phyloP scores from a whole-genome alignment of 75 land plant genomes.

The Sequoiadendron giganteum region DNA sequence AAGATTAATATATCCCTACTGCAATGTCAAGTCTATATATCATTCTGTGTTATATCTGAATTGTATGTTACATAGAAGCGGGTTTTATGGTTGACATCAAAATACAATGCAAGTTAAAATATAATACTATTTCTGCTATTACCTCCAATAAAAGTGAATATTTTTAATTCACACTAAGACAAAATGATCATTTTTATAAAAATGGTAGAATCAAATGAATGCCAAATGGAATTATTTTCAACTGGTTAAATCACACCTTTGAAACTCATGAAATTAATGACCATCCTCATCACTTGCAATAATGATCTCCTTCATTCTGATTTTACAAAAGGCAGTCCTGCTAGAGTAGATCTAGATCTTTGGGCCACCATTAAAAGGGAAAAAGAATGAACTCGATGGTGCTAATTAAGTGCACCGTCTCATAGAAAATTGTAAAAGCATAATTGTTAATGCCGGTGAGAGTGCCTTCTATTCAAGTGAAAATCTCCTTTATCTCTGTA shows the following conservation, averaged over 20 bases:
- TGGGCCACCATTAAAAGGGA: not conserved
- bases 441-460: slow-evolving; percentile 53
- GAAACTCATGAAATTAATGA: not conserved
- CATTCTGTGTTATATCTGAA: no score
- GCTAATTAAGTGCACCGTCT: slow-evolving; percentile 1
- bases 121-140: no score
- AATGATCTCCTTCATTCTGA: not conserved
- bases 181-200: not conserved
- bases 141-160: no score
- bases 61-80: no score
- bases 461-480: slow-evolving; percentile 52
- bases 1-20: no score
- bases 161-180: no score
- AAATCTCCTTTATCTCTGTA: slow-evolving; percentile 50
- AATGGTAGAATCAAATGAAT: not conserved
- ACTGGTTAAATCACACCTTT: not conserved
- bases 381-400: not conserved
- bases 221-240: not conserved
- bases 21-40: no score
- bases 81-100: no score
- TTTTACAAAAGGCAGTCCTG: not conserved
- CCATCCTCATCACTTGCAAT: not conserved
- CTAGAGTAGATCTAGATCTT: not conserved
- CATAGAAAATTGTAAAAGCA: not conserved
- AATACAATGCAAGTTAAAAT: no score